Base-by-base conservation (phyloP, 495 filamentous ascomycete species). In the Aspergillus hancockii region DNA sequence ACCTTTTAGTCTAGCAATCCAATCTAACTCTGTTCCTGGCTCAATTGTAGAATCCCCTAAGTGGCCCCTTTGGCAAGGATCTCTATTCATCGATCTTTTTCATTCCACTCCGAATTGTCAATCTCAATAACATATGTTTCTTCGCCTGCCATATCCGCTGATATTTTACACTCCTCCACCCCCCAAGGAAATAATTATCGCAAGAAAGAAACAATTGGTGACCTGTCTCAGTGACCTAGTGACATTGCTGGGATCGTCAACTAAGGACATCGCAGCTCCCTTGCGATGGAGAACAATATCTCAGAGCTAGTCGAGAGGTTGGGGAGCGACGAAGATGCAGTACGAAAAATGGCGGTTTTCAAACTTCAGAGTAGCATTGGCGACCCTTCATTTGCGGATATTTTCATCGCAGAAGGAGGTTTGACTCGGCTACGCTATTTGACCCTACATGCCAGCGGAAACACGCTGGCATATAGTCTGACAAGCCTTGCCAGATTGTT, bases 341-440 rank as follows among this genome's bases (percentile, higher is more conserved):
- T 91, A 55, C 91, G 94, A 64, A 99, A 99, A 79, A 97, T 97
- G 91, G 94, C 94, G 13, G 95, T 92, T 58, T 99, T 99, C 83
- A 96, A 96, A 74, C 85, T 99, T 40, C 94, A 99, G 73, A 83
- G 85, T 41, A 90, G 87, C 59, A 96, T 99, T 67, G 91, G 91
- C 66, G 95, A 99, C 71, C 94, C 94, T 4, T 91, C 92, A 50
- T 98, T 99, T 70, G 95, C 94, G 45, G 95, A 98, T 71, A 83
- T 93, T 57, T 99, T 98, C 77, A 96, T 98, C 22, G 82, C 86
- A 14, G 89, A 91, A 59, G 95, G 92, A 46, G 94, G 94, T 8
- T 75, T 97, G 49, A 81, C 83, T 58, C 87, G 91, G 60, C 77
- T 99, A 59, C 85, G 91, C 30, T 86, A 90, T 57, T 78, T 98